These are phyloP conservation scores for Fomes fomentarius DNA, from an alignment of 1,284 basidiomycete species.

Conservation along the genomic window DNA sequence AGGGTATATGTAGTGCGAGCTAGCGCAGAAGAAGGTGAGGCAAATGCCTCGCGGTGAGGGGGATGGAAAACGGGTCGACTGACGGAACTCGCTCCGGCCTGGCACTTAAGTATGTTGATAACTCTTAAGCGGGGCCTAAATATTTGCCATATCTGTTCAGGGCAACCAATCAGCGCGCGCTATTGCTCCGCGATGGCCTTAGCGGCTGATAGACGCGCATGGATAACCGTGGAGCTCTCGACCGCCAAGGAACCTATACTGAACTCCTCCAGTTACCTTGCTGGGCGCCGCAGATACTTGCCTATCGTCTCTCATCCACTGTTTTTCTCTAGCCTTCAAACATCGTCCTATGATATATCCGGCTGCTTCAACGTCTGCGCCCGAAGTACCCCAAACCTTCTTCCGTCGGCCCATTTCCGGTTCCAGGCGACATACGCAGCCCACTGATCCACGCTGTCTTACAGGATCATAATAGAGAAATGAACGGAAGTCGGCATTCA, in stretches of 20 bases:
- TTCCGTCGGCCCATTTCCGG: background rate
- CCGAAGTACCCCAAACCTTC: background rate
- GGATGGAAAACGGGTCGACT: conserved; percentile 9
- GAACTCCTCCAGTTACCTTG: background rate
- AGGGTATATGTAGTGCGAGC: conserved; percentile 23
- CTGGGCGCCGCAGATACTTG: background rate
- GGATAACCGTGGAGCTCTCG: background rate
- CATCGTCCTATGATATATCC: background rate
- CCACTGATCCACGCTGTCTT: background rate
- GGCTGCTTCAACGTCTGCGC: background rate
- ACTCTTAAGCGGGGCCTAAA: background rate
- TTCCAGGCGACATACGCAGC: background rate
- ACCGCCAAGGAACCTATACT: background rate
- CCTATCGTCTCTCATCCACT: background rate
- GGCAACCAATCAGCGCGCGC: background rate
- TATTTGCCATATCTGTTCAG: background rate
- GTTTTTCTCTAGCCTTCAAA: background rate
- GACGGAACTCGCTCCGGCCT: conserved; percentile 6
- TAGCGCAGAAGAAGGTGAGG: conserved; percentile 20
- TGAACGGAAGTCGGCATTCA: conserved; percentile 11
- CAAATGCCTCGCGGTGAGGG: conserved; percentile 23
- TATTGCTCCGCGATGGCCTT: background rate
- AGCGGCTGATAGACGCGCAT: background rate
- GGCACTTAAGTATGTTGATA: background rate
- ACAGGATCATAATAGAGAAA: background rate